Evolutionary conservation across 2,329 filamentous ascomycete species (phyloP).

Genomic region (Exophiala calicioides): DNA sequence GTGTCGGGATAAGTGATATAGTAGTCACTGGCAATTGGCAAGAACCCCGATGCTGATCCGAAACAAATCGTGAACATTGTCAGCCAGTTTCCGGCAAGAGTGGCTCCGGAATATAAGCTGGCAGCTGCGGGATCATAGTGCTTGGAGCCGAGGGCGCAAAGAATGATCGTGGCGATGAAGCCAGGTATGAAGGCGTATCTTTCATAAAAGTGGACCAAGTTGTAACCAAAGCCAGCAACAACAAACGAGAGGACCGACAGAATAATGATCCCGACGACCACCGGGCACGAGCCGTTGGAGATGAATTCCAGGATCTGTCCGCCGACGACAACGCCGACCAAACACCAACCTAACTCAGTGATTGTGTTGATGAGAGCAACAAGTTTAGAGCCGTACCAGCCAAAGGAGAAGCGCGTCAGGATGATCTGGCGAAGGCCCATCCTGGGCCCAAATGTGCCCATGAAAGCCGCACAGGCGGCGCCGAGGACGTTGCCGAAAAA

Average conservation of each 20-base stretch:
- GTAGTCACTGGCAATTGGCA: constrained; percentile 32
- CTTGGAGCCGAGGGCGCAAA: constrained; percentile 7
- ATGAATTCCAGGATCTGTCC: constrained; percentile 36
- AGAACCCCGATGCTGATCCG: constrained; percentile 32
- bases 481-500: constrained; percentile 10
- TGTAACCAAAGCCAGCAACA: constrained; percentile 32
- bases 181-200: constrained; percentile 34
- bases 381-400: constrained; percentile 31
- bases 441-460: constrained; percentile 12
- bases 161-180: constrained; percentile 25
- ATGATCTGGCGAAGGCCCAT: constrained; percentile 33
- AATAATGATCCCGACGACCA: constrained; percentile 33
- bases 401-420: constrained; percentile 31
- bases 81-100: constrained; percentile 33
- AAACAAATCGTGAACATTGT: constrained; percentile 45
- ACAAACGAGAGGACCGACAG: constrained; percentile 30
- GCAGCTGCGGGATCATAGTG: constrained; percentile 9
- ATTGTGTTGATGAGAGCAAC: constrained; percentile 17
- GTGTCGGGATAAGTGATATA: constrained; percentile 34
- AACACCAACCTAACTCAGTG: constrained; percentile 2
- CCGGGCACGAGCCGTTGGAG: constrained; percentile 33
- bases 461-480: constrained; percentile 8
- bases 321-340: constrained; percentile 32
- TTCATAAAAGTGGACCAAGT: constrained; percentile 32
- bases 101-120: constrained; percentile 5